Percentiles rank a stretch among this genome's conserved stretches.
phyloP scores from a whole-genome alignment of 805 yeast genomes.

The Geotrichum ghanense region DNA sequence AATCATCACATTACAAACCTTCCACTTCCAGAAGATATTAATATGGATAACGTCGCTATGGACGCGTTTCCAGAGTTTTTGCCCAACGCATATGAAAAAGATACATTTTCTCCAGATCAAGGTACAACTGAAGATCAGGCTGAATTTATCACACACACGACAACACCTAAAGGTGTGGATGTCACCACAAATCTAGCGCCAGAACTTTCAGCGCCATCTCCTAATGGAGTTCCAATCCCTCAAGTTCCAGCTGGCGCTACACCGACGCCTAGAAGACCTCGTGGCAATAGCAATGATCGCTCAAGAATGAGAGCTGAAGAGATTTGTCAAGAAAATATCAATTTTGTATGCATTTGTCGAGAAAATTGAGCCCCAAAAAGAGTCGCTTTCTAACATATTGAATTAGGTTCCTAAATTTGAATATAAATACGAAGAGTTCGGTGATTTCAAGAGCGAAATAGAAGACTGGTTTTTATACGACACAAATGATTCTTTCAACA shows the following conservation, averaged over 20 bases:
- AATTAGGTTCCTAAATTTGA: constrained; percentile 32
- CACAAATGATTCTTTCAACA: constrained; percentile 13
- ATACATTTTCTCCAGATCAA: background rate
- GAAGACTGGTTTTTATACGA: constrained; percentile 35
- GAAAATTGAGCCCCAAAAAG: too few relatives aligned
- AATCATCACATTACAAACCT: too few relatives aligned
- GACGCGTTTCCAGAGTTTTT: background rate
- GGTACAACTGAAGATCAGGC: background rate
- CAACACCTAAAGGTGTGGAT: background rate
- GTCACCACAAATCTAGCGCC: background rate
- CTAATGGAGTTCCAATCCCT: background rate
- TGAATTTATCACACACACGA: background rate
- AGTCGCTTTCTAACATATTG: background rate
- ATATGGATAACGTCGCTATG: too few relatives aligned
- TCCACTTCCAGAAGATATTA: too few relatives aligned
- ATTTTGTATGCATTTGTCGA: background rate
- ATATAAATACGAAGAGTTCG: constrained; percentile 31
- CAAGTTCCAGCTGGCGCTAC: background rate
- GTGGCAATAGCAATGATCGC: constrained; percentile 5
- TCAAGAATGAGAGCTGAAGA: constrained; percentile 7
- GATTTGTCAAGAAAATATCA: constrained; percentile 1
- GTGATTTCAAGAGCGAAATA: constrained; percentile 31
- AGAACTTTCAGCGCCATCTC: background rate
- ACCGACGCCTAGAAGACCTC: constrained; percentile 1
- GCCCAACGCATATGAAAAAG: background rate